Base-by-base conservation (phyloP, 2,329 filamentous ascomycete genomes). In the Lachnellula cervina region DNA sequence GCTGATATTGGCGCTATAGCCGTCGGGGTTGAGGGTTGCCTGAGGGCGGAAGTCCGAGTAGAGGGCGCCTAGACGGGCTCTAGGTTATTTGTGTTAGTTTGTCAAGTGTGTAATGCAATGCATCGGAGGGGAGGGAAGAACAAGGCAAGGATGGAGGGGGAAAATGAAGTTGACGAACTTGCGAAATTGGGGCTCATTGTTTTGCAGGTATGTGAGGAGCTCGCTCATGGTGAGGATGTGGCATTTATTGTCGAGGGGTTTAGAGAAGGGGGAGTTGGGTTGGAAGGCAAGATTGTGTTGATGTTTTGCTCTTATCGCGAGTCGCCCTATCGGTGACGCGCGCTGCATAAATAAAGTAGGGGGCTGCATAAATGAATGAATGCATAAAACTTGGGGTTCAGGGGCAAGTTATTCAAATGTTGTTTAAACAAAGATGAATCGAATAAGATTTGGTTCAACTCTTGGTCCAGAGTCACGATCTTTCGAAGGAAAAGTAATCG, bases 41-140 rank as follows among this genome's bases (percentile, higher is more conserved):
- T 93, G 90, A 5, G 82, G 73, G 38, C 83, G 78, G 68, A 96
- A 96, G 70, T 96, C 91, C 48, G 90, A 92, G 74, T 95, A 96
- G 46, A 96, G 83, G 5, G 90, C 92, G 13, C 89, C 86, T 13
- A 96, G 79, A 49, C 91, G 88, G 60, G 86, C 81, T 74, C 87
- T 90, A 45, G 45, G 49, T 54, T 49, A 9, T 9, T 23, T 42
- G 28, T 14, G 25, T 17, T 48, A 38, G 49, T 32, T 50, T 17
- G 5, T 11, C 28, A 32, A 32, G 28, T 32, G 28, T 32, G 9
- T 32, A 9, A 32, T 32, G 8, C 28, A 32, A 9, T 32, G 28
- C 8, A 32, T 8, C 11, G 9, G 28, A 32, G 8, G 28, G 8
- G n/a, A n/a, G 21, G 21, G 28, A 32, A 32, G 28, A 32, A 32